Evolutionary conservation across 2,329 filamentous ascomycete species (phyloP).

Genomic region (Rutstroemia sp.): DNA sequence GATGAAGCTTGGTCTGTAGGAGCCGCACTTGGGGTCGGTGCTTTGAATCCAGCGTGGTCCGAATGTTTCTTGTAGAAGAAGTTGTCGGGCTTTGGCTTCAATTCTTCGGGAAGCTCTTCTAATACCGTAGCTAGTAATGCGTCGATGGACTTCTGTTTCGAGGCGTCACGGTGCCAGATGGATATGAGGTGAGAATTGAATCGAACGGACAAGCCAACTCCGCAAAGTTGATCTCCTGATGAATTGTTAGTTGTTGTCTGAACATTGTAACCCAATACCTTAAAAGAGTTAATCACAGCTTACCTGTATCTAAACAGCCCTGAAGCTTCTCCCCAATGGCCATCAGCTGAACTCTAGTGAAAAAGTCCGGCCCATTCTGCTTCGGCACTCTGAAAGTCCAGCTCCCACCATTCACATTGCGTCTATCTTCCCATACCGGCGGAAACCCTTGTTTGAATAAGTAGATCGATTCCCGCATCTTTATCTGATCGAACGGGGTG

Average conservation of each 20-base stretch:
- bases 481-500: constrained; percentile 67
- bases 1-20: constrained; percentile 11
- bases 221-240: constrained; percentile 78
- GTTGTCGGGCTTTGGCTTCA: constrained; percentile 62
- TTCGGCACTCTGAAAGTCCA: constrained; percentile 92
- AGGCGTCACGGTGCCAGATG: constrained; percentile 87
- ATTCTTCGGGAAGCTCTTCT: constrained; percentile 62
- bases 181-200: constrained; percentile 86
- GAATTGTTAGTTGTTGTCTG: background rate
- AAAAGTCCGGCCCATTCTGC: constrained; percentile 63
- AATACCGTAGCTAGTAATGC: constrained; percentile 66
- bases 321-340: constrained; percentile 79
- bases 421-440: constrained; percentile 77
- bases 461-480: constrained; percentile 70
- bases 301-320: constrained; percentile 62
- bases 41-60: constrained; percentile 77
- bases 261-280: too few relatives aligned
- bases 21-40: constrained; percentile 32
- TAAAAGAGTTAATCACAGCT: constrained; percentile 19
- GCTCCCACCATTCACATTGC: constrained; percentile 78
- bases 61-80: constrained; percentile 87
- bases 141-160: constrained; percentile 72
- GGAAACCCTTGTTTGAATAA: constrained; percentile 72
- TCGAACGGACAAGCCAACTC: constrained; percentile 77
- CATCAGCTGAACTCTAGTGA: constrained; percentile 73